These are phyloP conservation scores for Volvox carteri DNA, from an alignment of 163 green algal genomes.

Conservation along the genomic window DNA sequence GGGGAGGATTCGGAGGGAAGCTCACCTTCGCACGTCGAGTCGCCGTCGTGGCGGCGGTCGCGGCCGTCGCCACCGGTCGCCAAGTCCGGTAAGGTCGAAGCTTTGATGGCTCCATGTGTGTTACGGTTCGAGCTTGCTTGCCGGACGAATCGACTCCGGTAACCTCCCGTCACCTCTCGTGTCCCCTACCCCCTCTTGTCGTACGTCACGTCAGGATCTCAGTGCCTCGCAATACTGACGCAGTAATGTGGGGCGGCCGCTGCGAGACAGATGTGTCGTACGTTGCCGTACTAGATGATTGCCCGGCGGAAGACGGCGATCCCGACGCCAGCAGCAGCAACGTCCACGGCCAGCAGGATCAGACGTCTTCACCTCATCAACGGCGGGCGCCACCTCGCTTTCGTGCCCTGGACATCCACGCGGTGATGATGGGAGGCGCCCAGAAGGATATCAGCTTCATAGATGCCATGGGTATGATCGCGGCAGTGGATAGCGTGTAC, in stretches of 20 bases:
- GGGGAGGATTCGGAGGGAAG: conserved; percentile 89
- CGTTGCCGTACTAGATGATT: not conserved
- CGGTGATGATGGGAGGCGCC: conserved; percentile 20
- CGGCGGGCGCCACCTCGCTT: not conserved
- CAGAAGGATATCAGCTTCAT: conserved; percentile 47
- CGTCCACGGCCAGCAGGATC: not conserved
- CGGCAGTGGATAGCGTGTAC: conserved; percentile 41
- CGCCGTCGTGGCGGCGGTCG: conserved; percentile 1
- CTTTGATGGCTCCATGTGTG: no score
- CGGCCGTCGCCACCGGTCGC: not conserved
- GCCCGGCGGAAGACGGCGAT: not conserved
- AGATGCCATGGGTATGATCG: conserved; percentile 36
- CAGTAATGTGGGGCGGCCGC: conserved; percentile 25
- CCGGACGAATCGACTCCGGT: no score
- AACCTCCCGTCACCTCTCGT: no score
- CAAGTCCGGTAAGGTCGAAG: conserved; percentile 46
- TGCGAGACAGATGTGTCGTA: conserved; percentile 5
- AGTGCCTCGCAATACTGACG: not conserved
- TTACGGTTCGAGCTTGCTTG: no score
- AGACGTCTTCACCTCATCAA: not conserved
- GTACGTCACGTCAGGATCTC: not conserved
- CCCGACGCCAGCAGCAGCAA: not conserved
- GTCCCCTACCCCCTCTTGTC: not conserved
- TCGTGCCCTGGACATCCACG: conserved; percentile 6
- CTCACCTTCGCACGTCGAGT: conserved; percentile 7